These are phyloP conservation scores for Colletotrichum sp. DNA, from an alignment of 2,329 filamentous ascomycete genomes.

Conservation along the genomic window DNA sequence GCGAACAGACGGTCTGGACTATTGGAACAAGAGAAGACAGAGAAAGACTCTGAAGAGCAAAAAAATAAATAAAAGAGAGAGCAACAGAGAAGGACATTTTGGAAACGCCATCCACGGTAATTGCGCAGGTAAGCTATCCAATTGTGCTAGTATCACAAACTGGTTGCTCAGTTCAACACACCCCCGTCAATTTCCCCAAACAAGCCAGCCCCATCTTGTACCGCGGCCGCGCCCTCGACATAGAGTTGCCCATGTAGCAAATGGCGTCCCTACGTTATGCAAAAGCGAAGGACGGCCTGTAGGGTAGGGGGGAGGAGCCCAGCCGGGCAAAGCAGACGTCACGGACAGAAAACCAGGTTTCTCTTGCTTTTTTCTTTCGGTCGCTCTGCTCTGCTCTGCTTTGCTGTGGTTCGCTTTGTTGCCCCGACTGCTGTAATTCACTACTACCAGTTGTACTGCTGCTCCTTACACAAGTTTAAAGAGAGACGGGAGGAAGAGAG, in stretches of 20 bases:
- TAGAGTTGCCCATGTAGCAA: not conserved
- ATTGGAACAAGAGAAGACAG: not conserved
- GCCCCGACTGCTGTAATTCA: not conserved
- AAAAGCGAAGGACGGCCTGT: not conserved
- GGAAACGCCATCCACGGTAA: not conserved
- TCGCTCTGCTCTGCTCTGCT: not conserved
- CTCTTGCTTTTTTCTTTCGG: not conserved
- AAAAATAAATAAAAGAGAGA: not conserved
- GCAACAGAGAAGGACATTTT: not conserved
- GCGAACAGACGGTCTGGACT: not conserved
- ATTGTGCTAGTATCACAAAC: not conserved
- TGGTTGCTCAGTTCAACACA: not conserved
- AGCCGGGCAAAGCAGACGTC: not conserved
- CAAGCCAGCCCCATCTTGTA: not conserved
- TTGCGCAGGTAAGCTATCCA: slow-evolving; percentile 1
- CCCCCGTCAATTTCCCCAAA: not conserved
- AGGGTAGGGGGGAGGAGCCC: not conserved
- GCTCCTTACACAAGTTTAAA: not conserved
- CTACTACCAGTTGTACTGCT: not conserved
- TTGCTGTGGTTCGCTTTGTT: not conserved
- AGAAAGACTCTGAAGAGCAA: not conserved
- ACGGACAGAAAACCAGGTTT: not conserved
- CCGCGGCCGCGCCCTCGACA: not conserved
- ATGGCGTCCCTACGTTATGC: not conserved
- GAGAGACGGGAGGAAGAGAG: not conserved